These are phyloP conservation scores for Fraxinus greggii DNA, from an alignment of 305 asterid genomes.

Conservation along the genomic window DNA sequence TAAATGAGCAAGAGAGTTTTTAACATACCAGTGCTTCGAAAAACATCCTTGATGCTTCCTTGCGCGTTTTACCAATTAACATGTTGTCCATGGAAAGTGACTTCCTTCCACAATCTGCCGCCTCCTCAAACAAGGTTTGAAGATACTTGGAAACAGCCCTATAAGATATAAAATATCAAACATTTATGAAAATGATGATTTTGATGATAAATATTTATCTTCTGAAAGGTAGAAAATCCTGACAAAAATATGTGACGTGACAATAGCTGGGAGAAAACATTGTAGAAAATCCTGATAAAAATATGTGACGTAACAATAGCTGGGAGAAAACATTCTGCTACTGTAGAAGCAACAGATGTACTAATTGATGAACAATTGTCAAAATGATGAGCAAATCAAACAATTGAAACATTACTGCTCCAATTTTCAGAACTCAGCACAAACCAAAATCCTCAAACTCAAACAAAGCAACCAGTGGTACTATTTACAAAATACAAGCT, in stretches of 20 bases:
- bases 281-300: not conserved
- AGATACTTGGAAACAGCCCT: slow-evolving; percentile 96
- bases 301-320: not conserved
- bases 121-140: slow-evolving; percentile 63
- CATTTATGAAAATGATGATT: not conserved
- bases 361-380: not conserved
- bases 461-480: not conserved
- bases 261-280: too few relatives aligned
- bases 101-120: slow-evolving; percentile 57
- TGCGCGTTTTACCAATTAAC: slow-evolving; percentile 79
- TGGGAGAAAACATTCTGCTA: not conserved
- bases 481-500: not conserved
- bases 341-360: not conserved
- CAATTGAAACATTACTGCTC: not conserved
- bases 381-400: not conserved
- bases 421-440: not conserved
- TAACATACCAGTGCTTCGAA: slow-evolving; percentile 80
- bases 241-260: not conserved
- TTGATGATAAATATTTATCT: not conserved
- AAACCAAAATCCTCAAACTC: not conserved
- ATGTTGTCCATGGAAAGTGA: slow-evolving; percentile 62
- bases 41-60: slow-evolving; percentile 95
- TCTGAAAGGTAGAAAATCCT: not conserved
- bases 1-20: not conserved
- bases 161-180: slow-evolving; percentile 15